phyloP scores from a whole-genome alignment of 2,329 filamentous ascomycete genomes.

The Hysterium pulicare region DNA sequence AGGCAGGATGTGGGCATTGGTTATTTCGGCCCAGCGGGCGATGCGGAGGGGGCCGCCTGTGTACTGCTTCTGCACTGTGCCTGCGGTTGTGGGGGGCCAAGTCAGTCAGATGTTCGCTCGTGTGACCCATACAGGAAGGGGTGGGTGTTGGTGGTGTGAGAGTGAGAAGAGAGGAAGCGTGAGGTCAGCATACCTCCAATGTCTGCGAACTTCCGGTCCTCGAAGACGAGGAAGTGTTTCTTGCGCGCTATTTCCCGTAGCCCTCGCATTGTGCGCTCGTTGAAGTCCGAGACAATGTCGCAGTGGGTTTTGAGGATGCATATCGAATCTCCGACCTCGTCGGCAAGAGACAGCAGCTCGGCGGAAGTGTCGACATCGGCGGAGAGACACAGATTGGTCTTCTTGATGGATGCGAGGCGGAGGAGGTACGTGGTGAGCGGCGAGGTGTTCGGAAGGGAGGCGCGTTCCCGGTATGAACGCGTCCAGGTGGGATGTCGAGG shows the following conservation, averaged over 20 bases:
- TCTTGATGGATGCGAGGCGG: conserved; percentile 48
- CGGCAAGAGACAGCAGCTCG: conserved; percentile 54
- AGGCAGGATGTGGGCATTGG: conserved; percentile 53
- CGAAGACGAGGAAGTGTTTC: conserved; percentile 53
- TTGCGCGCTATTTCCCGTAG: conserved; percentile 47
- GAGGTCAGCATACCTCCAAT: conserved; percentile 48
- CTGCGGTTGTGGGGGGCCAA: conserved; percentile 24
- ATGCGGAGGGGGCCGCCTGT: conserved; percentile 50
- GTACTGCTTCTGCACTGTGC: conserved; percentile 55
- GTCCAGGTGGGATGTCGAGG: conserved; percentile 39
- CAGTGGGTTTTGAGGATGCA: conserved; percentile 60
- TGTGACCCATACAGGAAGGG: not conserved
- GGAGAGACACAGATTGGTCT: conserved; percentile 53
- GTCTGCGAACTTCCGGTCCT: conserved; percentile 55
- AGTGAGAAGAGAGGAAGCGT: conserved; percentile 2
- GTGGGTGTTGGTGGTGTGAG: not conserved
- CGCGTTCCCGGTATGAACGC: conserved; percentile 45
- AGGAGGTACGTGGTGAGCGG: conserved; percentile 49
- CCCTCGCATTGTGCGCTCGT: conserved; percentile 50
- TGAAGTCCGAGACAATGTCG: conserved; percentile 61
- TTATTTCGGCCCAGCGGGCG: conserved; percentile 51
- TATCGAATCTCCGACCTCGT: conserved; percentile 59
- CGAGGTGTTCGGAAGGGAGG: conserved; percentile 40
- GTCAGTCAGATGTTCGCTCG: conserved; percentile 10
- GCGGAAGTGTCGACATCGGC: conserved; percentile 56